Base-by-base conservation (phyloP, 495 filamentous ascomycete species). In the Penicillium silybi region DNA sequence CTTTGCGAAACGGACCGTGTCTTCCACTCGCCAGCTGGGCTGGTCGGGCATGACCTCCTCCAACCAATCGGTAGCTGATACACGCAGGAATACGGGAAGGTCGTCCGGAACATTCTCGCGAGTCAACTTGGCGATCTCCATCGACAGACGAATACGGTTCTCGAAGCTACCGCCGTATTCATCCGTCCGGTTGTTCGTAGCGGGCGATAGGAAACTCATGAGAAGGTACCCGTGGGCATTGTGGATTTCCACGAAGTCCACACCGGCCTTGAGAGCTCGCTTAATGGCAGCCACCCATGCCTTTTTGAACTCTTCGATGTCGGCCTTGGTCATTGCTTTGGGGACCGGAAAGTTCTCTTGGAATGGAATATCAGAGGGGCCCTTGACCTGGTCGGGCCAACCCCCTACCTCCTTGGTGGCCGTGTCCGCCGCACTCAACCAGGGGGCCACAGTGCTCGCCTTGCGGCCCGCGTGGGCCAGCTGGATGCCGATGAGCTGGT, bases 401-500 rank as follows among this genome's bases (percentile, higher is more conserved):
- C 86, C 87, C 42, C 77, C 74, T 13, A 76, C 70, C 18, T 73
- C 78, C 44, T 80, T 69, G 0, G 71, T 73, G 0, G 85, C 85
- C 0, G 74, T 60, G 16, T 62, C 62, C 0, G 45, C 56, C 42
- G 38, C 48, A 52, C 65, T 64, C 4, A 88, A 52, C 85, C 86
- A 90, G 0, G 86, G 86, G 0, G 88, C 80, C 3, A 87, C 75
- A 1, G 80, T 86, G 45, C 73, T 79, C 0, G 84, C 85, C 59
- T 91, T 91, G n/a, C 88, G 72, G 0, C 88, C 87, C 0, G 86
- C 86, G 59, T 90, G 88, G 13, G 67, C 83, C 13, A 90, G 53
- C 66, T 90, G 87, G 47, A 90, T 78, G 20, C 73, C 86, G 32
- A 85, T 79, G 38, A 83, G 77, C 57, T 82, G 81, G 51, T 68